Evolutionary conservation across 768 basidiomycete species (phyloP), one percentile per base, ranked within the genome.

Genomic region (Tricholoma sp.): DNA sequence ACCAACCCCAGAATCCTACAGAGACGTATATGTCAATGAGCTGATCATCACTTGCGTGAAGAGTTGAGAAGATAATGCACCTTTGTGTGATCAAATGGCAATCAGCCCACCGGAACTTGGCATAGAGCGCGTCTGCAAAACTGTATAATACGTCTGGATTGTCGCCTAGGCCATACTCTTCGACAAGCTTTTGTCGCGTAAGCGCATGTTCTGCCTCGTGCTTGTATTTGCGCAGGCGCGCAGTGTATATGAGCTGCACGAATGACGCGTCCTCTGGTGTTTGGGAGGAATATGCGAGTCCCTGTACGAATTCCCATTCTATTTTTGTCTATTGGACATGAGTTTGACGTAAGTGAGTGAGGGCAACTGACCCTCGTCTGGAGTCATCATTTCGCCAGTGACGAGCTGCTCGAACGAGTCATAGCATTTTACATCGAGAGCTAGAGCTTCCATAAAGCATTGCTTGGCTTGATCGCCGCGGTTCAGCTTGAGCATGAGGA

Each of bases 241-340:
- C 84, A 0, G 89, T 91, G 65, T 99, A 99, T 60, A 98, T 94
- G 57, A 98, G 79, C 59, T 88, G 85, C 24, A 99, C 86, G 66
- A 99, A 97, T 39, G 90, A 84, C 0, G 93, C 91, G 59, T 97
- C 94, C 59, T 93, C 87, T 2, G 87, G 86, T 0, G 85, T 86
- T 68, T 98, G 96, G 37, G 88, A 83, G 32, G 78, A 74, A 66
- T 93, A 98, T 1, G 88, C 80, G 10, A 99, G 80, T 14, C 83
- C 79, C 68, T 92, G 89, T 3, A 99, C 82, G 61, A 98, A 96
- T 58, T 95, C 89, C 97, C 97, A 98, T 71, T 99, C 97, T 98
- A 63, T 34, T n/a, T 24, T 18, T 3, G 43, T 41, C 5, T 46
- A 18, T 11, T 27, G 43, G 50, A 24, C 22, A 21, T 46, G 29